phyloP scores from a whole-genome alignment of 208 protist species.

The Sergeia podlipaevii region DNA sequence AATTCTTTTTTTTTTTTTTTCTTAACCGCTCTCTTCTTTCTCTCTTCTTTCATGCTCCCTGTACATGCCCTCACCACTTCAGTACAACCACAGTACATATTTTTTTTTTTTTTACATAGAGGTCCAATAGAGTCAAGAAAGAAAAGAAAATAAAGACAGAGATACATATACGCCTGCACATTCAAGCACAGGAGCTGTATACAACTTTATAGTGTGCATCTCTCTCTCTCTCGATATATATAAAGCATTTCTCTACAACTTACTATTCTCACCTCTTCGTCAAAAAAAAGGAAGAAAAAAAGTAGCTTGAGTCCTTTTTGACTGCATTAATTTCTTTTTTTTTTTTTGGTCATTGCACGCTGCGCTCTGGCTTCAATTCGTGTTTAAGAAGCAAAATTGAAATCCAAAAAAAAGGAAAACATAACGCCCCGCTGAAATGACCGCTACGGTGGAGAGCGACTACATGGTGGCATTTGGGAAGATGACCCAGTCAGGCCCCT shows the following conservation, averaged over 20 bases:
- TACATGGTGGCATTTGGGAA: conserved; percentile 36
- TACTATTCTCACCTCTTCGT: too few relatives aligned
- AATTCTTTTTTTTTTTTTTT: neutral
- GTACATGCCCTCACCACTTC: too few relatives aligned
- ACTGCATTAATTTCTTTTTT: neutral
- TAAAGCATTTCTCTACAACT: too few relatives aligned
- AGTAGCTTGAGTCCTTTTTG: neutral
- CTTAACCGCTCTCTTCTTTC: conserved; percentile 6
- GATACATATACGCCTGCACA: too few relatives aligned
- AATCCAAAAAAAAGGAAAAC: neutral
- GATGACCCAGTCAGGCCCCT: conserved; percentile 33
- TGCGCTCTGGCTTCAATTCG: neutral
- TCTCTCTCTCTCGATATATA: too few relatives aligned
- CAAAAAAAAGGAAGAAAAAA: conserved; percentile 6
- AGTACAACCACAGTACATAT: too few relatives aligned
- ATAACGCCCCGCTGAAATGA: too few relatives aligned
- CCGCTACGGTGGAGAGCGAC: conserved; percentile 18
- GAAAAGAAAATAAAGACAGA: conserved; percentile 1
- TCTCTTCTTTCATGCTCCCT: conserved; percentile 5
- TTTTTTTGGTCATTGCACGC: neutral
- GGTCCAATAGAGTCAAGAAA: neutral
- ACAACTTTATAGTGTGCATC: too few relatives aligned
- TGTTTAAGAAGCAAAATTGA: neutral
- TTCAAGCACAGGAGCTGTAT: too few relatives aligned
- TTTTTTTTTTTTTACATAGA: too few relatives aligned